Evolutionary conservation across 805 yeast species (phyloP).

Genomic region (Torulaspora indica): DNA sequence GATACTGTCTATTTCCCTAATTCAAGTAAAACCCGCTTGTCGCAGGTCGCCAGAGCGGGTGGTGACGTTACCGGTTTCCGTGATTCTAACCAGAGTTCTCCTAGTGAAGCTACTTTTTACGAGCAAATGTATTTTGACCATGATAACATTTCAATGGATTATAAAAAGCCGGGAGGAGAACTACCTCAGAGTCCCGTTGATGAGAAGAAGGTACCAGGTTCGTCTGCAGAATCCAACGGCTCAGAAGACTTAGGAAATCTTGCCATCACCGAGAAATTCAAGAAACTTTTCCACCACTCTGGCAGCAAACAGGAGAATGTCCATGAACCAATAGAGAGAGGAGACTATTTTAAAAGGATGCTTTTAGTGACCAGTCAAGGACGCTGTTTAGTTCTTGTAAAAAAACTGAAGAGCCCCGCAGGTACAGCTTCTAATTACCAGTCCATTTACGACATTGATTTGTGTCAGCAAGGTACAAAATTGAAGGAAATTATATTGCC

Average conservation of each 20-base stretch:
- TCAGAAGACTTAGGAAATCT: slow-evolving; percentile 13
- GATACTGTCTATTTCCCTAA: slow-evolving; percentile 38
- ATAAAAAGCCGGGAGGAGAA: slow-evolving; percentile 18
- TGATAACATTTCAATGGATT: slow-evolving; percentile 18
- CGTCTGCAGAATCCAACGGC: background rate
- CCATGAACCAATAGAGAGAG: slow-evolving; percentile 24
- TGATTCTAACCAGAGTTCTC: slow-evolving; percentile 23
- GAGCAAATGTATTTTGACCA: slow-evolving; percentile 21
- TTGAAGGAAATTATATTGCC: slow-evolving; percentile 54
- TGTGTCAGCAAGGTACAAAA: slow-evolving; percentile 48
- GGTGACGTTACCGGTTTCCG: slow-evolving; percentile 43
- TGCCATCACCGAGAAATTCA: slow-evolving; percentile 27
- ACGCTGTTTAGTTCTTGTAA: slow-evolving; percentile 50
- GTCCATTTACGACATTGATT: slow-evolving; percentile 49
- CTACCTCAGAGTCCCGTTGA: slow-evolving; percentile 1
- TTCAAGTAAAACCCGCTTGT: slow-evolving; percentile 38
- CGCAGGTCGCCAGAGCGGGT: slow-evolving; percentile 45
- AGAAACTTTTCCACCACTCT: slow-evolving; percentile 28
- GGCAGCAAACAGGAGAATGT: slow-evolving; percentile 12
- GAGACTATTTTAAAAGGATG: slow-evolving; percentile 45
- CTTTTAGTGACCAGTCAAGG: slow-evolving; percentile 60
- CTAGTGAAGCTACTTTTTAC: slow-evolving; percentile 34
- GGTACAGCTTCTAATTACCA: slow-evolving; percentile 38
- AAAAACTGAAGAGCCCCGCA: slow-evolving; percentile 36
- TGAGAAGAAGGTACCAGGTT: background rate